Conservation (phyloP, 768 basidiomycete genomes). For the Xanthoconium stramineum region DNA sequence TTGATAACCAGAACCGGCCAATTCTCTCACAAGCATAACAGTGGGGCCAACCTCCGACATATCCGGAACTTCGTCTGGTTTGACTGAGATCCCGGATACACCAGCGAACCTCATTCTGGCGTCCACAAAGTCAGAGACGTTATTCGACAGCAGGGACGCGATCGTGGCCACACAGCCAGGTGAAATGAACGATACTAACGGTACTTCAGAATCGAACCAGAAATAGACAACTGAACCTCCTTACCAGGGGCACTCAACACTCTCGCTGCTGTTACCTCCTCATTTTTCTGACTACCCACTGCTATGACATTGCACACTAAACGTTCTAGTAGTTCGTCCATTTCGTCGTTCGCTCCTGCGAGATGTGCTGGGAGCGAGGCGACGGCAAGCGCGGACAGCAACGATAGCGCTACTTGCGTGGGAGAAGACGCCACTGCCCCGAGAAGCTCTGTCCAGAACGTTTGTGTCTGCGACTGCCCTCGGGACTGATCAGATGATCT, state of each 20-base stretch:
- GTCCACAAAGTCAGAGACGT: slow-evolving; percentile 13
- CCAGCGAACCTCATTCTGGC: slow-evolving; percentile 12
- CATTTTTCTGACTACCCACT: not conserved
- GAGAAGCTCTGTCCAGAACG: slow-evolving; percentile 37
- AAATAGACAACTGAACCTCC: not conserved
- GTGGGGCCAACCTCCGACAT: not conserved
- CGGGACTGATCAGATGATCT: slow-evolving; percentile 2
- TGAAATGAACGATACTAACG: slow-evolving; percentile 23
- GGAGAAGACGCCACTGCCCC: slow-evolving; percentile 34
- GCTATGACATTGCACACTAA: slow-evolving; percentile 10
- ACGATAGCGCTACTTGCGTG: slow-evolving; percentile 30
- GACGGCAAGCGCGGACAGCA: slow-evolving; percentile 42
- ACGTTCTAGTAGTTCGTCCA: slow-evolving; percentile 42
- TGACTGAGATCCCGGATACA: not conserved
- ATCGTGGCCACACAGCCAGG: slow-evolving; percentile 14
- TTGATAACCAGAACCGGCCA: slow-evolving; percentile 19
- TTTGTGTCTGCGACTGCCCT: slow-evolving; percentile 13
- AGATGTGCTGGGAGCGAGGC: slow-evolving; percentile 44
- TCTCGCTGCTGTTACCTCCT: not conserved
- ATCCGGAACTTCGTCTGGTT: not conserved
- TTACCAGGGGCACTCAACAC: slow-evolving; percentile 22
- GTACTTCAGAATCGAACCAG: not conserved
- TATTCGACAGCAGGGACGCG: slow-evolving; percentile 15
- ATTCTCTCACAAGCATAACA: slow-evolving; percentile 12
- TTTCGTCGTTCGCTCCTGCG: slow-evolving; percentile 39